Percentiles rank a stretch among this genome's conserved stretches.
phyloP scores from a whole-genome alignment of 2,329 filamentous ascomycete species.

The Pyrenochaeta sp. region DNA sequence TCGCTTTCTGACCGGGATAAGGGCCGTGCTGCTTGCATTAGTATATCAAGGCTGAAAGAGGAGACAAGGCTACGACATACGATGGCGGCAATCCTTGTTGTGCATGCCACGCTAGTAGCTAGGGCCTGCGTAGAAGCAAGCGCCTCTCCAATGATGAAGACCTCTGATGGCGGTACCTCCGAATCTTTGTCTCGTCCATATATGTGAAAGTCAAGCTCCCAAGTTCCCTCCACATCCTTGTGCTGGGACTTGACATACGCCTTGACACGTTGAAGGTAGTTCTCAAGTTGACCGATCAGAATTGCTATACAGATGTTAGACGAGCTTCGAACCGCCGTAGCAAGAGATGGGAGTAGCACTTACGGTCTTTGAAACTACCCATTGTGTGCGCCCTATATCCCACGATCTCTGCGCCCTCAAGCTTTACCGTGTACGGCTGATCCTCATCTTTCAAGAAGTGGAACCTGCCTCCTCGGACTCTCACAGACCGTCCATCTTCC shows the following conservation, averaged over 20 bases:
- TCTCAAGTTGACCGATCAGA: slow-evolving; percentile 32
- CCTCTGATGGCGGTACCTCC: slow-evolving; percentile 43
- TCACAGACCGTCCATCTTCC: slow-evolving; percentile 47
- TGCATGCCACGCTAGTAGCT: slow-evolving; percentile 55
- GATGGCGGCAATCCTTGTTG: slow-evolving; percentile 48
- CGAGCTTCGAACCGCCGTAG: not conserved
- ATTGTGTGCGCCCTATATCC: slow-evolving; percentile 59
- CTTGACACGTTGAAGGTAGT: slow-evolving; percentile 17
- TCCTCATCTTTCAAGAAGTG: slow-evolving; percentile 31
- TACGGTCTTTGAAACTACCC: slow-evolving; percentile 55
- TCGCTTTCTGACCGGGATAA: slow-evolving; percentile 62
- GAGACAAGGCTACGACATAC: slow-evolving; percentile 4
- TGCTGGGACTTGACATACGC: slow-evolving; percentile 22
- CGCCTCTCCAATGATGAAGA: slow-evolving; percentile 60
- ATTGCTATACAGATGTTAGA: slow-evolving; percentile 19
- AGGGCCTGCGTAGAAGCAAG: slow-evolving; percentile 57
- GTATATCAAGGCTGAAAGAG: not conserved
- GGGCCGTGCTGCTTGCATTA: slow-evolving; percentile 54
- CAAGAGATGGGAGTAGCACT: slow-evolving; percentile 2
- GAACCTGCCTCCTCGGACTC: slow-evolving; percentile 51
- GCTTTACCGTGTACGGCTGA: slow-evolving; percentile 57
- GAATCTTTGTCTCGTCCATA: slow-evolving; percentile 56
- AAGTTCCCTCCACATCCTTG: slow-evolving; percentile 27
- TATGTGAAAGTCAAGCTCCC: slow-evolving; percentile 55
- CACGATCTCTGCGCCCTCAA: slow-evolving; percentile 56